These are phyloP conservation scores for Hydrangea macrophylla DNA, from an alignment of 148 eudicot genomes.

Conservation along the genomic window DNA sequence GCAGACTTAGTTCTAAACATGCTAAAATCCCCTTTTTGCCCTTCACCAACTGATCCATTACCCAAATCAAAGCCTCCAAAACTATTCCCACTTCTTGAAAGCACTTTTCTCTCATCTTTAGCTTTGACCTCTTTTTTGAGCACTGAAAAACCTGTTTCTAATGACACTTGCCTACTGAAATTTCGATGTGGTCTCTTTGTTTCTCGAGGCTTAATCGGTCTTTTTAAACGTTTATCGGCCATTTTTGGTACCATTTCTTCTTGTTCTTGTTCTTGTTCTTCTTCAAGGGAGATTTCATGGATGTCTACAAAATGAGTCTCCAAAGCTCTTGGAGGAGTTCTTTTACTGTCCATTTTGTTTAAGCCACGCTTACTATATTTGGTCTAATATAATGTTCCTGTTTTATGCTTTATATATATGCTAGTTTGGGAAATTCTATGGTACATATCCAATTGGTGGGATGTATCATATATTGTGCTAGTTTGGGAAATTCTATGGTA, in stretches of 20 bases:
- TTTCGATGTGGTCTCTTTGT: conserved; percentile 30
- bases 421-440: too few relatives aligned
- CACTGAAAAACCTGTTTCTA: conserved; percentile 90
- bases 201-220: conserved; percentile 43
- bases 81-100: conserved; percentile 79
- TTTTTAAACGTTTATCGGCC: conserved; percentile 18
- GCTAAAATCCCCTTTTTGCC: conserved; percentile 59
- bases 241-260: conserved; percentile 11
- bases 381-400: not conserved
- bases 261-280: conserved; percentile 27
- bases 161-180: conserved; percentile 75
- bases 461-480: too few relatives aligned
- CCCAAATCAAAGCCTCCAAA: conserved; percentile 62
- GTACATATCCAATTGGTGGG: too few relatives aligned
- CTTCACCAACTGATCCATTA: conserved; percentile 28
- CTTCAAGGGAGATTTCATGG: conserved; percentile 56
- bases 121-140: conserved; percentile 43
- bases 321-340: conserved; percentile 25
- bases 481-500: too few relatives aligned
- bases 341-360: conserved; percentile 25
- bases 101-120: conserved; percentile 31
- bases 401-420: not conserved
- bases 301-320: conserved; percentile 54
- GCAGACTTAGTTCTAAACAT: conserved; percentile 78
- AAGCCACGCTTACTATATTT: not conserved